Evolutionary conservation across 805 yeast genomes (phyloP).

Genomic region (Tetrapisispora pingtungensis): DNA sequence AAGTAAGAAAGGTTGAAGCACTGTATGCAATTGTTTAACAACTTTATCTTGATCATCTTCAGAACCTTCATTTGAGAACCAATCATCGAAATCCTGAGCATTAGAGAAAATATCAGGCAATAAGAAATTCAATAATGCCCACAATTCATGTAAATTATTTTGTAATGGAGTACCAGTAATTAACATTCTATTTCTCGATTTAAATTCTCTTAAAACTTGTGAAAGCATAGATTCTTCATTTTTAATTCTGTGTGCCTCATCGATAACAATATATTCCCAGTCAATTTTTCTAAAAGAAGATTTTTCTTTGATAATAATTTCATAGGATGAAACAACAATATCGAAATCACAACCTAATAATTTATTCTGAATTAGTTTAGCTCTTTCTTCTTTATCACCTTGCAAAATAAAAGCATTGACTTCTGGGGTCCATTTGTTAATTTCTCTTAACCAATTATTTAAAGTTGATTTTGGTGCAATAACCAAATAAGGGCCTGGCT

Average conservation of each 20-base stretch:
- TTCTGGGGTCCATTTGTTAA: constrained; percentile 72
- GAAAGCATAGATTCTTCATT: constrained; percentile 66
- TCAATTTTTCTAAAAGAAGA: constrained; percentile 52
- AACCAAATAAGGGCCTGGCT: constrained; percentile 64
- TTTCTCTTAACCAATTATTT: constrained; percentile 74
- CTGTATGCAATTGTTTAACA: constrained; percentile 64
- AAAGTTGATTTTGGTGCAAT: constrained; percentile 74
- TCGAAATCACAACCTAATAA: constrained; percentile 57
- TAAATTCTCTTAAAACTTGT: constrained; percentile 64
- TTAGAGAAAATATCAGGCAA: constrained; percentile 73
- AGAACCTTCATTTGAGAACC: constrained; percentile 45
- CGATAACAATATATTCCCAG: constrained; percentile 72
- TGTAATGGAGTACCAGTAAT: constrained; percentile 81
- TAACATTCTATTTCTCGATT: constrained; percentile 56
- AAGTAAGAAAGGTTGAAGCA: constrained; percentile 61
- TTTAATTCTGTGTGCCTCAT: constrained; percentile 73
- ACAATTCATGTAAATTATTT: constrained; percentile 67
- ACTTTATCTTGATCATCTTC: constrained; percentile 40
- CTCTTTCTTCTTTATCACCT: constrained; percentile 64
- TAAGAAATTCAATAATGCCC: constrained; percentile 71
- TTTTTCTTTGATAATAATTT: constrained; percentile 68
- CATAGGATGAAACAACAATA: constrained; percentile 62
- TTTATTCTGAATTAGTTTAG: constrained; percentile 39
- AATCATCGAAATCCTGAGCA: constrained; percentile 61
- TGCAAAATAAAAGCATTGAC: constrained; percentile 59